Base-by-base conservation (phyloP, 2,329 filamentous ascomycete genomes). In the Pezicula carpinea region DNA sequence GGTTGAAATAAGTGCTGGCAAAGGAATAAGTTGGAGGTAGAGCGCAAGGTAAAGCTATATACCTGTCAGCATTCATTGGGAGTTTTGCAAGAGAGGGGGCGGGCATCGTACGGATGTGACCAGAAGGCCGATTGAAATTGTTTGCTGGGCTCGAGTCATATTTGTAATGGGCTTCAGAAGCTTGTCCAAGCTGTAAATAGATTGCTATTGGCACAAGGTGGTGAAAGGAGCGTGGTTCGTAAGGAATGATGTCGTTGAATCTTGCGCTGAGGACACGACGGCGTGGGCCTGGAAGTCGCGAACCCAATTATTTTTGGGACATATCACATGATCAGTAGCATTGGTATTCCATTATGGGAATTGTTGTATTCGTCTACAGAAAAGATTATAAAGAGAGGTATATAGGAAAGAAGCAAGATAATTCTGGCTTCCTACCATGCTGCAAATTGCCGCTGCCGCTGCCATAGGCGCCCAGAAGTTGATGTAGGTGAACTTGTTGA, bases 61-160 rank as follows among this genome's bases (percentile, higher is more conserved):
- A 34, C 43, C 48, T 31, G 43, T 55, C 39, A 56, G 53, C 39
- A 43, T 42, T 17, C 22, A 17, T 23, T 19, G 23, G 22, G 45
- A 18, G 43, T 46, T 46, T 45, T 40, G 42, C 29, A 41, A 38
- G 43, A 42, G 41, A 44, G 47, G 41, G 39, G 50, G 46, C 44
- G 39, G 48, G 36, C 44, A 39, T 36, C 51, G 60, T 84, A 96
- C 91, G 32, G 91, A 95, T 61, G 88, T 89, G 69, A 93, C 79
- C 59, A 96, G 79, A 62, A 96, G 82, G 63, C 83, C 85, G 63
- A 96, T 77, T 52, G 90, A 95, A 65, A 96, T 84, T 55, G 89
- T 92, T 70, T 97, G 91, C 68, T 89, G 85, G 18, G 93, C 93
- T 70, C 91, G 89, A 58, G 93, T 96, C 93, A 97, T 97, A 55